Evolutionary conservation across 192 early-diverging fungal species (phyloP), one percentile per base, ranked within the genome.

Genomic region (Jimgerdemannia lactiflua): DNA sequence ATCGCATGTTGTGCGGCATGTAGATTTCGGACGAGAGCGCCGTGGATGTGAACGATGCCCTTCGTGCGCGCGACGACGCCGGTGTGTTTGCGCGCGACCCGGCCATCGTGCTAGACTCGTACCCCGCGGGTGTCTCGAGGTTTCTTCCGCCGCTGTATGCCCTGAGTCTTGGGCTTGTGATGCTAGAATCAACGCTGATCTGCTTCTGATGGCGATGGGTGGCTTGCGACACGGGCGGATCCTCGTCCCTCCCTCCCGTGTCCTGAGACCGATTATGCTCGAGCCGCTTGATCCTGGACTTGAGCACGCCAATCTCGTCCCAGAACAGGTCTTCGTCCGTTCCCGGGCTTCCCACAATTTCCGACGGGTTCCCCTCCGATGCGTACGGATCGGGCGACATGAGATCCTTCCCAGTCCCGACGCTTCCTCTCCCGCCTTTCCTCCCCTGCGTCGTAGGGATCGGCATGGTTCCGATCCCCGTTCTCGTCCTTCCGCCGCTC

Each of bases 221-320:
- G 8, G 8, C 8, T 14, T 59, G 49, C 49, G 49, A 14, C 49
- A 59, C 49, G 49, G 49, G 49, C 6, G 49, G 14, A 10, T 10
- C 49, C 49, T 59, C 49, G 49, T 59, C 49, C 49, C 49, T 14
- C 14, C 8, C 8, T 14, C 14, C 49, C 14, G 49, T 20, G 42
- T 69, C 63, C 44, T 70, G 54, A 7, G 14, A 39, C 4, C 39
- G 72, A 3, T 68, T 44, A 9, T 42, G 9, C 43, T 69, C 76
- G 29, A 74, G 64, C 64, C 65, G 72, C 64, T 59, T 43, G 64
- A 77, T 54, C 10, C 76, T 39, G 4, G 64, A 44, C 42, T 73
- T 73, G 63, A 73, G 40, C 18, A 17, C 8, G 3, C 63, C 17
- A 10, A 77, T 63, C 70, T 74, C 72, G 19, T 77, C 71, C n/a